These are phyloP conservation scores for Salix arbutifolia DNA, from an alignment of 345 rosid species.

Conservation along the genomic window DNA sequence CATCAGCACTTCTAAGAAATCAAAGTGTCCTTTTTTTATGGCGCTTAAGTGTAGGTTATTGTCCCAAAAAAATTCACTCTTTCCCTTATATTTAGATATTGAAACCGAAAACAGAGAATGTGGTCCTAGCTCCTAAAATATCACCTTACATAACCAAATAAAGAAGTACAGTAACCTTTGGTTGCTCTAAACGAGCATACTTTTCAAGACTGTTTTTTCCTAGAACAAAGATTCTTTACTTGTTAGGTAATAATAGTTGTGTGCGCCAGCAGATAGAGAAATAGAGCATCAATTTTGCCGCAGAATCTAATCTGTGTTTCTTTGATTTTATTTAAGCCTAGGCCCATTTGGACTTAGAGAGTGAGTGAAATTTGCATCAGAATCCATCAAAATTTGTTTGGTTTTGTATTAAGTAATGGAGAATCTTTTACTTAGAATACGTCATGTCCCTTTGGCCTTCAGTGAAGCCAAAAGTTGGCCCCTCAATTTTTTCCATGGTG, in stretches of 20 bases:
- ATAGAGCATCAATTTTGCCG: slow-evolving; percentile 20
- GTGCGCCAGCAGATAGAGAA: background rate
- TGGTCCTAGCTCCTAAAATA: slow-evolving; percentile 37
- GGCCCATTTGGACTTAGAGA: slow-evolving; percentile 7
- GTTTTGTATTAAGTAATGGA: slow-evolving; percentile 43
- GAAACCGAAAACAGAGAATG: slow-evolving; percentile 6
- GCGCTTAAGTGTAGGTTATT: background rate
- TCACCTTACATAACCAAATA: slow-evolving; percentile 15
- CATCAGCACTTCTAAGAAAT: background rate
- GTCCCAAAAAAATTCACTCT: background rate
- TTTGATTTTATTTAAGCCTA: slow-evolving; percentile 9
- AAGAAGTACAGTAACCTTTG: slow-evolving; percentile 36
- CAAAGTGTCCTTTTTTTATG: background rate
- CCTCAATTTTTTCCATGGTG: slow-evolving; percentile 29
- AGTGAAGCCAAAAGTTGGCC: slow-evolving; percentile 47
- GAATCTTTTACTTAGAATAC: slow-evolving; percentile 44
- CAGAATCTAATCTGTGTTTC: slow-evolving; percentile 15
- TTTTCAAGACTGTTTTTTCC: slow-evolving; percentile 29
- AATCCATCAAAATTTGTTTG: slow-evolving; percentile 47
- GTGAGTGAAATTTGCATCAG: slow-evolving; percentile 45
- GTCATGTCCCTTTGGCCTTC: slow-evolving; percentile 50
- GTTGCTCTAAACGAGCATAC: slow-evolving; percentile 43
- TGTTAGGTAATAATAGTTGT: background rate
- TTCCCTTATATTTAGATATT: background rate
- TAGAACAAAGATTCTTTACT: slow-evolving; percentile 29